Evolutionary conservation across 805 yeast species (phyloP).

Genomic region (Ogataea allantospora): DNA sequence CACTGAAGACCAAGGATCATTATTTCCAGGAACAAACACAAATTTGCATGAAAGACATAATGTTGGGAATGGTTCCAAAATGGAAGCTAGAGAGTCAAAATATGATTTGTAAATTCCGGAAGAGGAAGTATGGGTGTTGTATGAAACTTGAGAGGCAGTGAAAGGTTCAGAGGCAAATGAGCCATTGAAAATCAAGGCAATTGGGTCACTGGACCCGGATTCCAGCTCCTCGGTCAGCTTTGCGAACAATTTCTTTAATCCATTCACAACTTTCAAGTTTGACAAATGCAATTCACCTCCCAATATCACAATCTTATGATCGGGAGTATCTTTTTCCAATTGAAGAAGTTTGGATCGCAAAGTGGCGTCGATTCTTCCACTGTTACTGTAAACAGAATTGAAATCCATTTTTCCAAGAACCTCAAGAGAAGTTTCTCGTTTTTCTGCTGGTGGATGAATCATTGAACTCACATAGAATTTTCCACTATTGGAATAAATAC

Average conservation of each 20-base stretch:
- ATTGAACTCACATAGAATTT: conserved; percentile 73
- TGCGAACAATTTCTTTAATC: conserved; percentile 59
- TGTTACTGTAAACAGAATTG: conserved; percentile 24
- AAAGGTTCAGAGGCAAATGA: conserved; percentile 72
- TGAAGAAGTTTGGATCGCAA: conserved; percentile 53
- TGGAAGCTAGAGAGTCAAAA: conserved; percentile 71
- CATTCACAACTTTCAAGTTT: conserved; percentile 55
- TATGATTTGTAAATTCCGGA: conserved; percentile 58
- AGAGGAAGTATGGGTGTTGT: conserved; percentile 45
- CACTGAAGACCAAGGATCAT: conserved; percentile 90
- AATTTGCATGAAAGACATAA: conserved; percentile 55
- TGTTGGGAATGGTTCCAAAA: conserved; percentile 58
- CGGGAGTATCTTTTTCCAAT: conserved; percentile 53
- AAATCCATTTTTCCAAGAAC: conserved; percentile 81
- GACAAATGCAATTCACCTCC: conserved; percentile 78
- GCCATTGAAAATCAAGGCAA: conserved; percentile 76
- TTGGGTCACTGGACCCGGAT: conserved; percentile 41
- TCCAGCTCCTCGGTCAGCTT: conserved; percentile 51
- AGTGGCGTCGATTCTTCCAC: conserved; percentile 57
- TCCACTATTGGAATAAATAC: conserved; percentile 71
- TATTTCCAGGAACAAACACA: conserved; percentile 80
- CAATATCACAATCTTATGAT: conserved; percentile 62
- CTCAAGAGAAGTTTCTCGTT: conserved; percentile 61
- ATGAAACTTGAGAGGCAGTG: conserved; percentile 50
- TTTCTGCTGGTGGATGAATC: conserved; percentile 88